Evolutionary conservation across 1,284 basidiomycete species (phyloP).

Genomic region (Sanghuangporus weigelae): DNA sequence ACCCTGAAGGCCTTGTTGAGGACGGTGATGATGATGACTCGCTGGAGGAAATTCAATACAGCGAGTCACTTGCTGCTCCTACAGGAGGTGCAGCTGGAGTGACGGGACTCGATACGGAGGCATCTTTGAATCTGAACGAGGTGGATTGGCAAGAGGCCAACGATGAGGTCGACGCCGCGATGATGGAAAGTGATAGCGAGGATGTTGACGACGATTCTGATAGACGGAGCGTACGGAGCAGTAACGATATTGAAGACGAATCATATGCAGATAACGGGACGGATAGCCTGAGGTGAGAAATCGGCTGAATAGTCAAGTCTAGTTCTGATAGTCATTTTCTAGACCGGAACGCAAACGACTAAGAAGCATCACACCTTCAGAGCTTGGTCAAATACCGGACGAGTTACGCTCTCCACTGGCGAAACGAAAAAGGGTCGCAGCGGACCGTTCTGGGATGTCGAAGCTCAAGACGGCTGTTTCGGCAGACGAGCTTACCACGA

Average conservation of each 20-base stretch:
- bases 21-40: constrained; percentile 42
- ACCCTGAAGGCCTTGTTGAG: constrained; percentile 59
- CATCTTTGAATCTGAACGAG: constrained; percentile 42
- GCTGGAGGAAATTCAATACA: constrained; percentile 14
- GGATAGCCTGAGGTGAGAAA: constrained; percentile 23
- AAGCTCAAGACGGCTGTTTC: constrained; percentile 61
- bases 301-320: neutral
- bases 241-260: constrained; percentile 44
- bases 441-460: constrained; percentile 57
- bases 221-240: constrained; percentile 32
- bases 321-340: constrained; percentile 36
- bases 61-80: constrained; percentile 9
- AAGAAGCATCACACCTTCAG: constrained; percentile 66
- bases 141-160: constrained; percentile 79
- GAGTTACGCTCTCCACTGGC: constrained; percentile 61
- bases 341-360: constrained; percentile 56
- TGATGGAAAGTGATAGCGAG: constrained; percentile 71
- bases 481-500: constrained; percentile 43
- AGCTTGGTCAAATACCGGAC: constrained; percentile 33
- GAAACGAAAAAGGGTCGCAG: constrained; percentile 68
- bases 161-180: constrained; percentile 82
- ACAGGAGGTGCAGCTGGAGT: constrained; percentile 20
- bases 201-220: constrained; percentile 40
- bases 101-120: constrained; percentile 22
- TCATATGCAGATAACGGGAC: constrained; percentile 38